Percentiles rank a stretch among this genome's conserved stretches.
Evolutionary conservation across 352 stramenopile species (phyloP).

Genomic region (Globisporangium splendens): DNA sequence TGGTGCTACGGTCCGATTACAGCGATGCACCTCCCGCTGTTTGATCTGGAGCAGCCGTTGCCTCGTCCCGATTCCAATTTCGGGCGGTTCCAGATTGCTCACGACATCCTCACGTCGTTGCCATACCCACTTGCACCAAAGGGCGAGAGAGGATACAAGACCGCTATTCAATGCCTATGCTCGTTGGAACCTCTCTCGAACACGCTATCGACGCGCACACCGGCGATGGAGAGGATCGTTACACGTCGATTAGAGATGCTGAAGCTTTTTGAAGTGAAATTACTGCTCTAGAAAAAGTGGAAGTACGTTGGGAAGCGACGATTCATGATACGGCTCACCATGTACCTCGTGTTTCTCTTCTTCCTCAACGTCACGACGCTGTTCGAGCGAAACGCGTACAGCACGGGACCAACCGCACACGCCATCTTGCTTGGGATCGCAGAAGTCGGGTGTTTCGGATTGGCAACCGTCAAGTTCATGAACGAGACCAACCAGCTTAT

Average conservation of each 20-base stretch:
- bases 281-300: slow-evolving; percentile 59
- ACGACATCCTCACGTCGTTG: slow-evolving; percentile 12
- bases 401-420: slow-evolving; percentile 10
- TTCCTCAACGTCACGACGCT: slow-evolving; percentile 48
- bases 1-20: slow-evolving; percentile 62
- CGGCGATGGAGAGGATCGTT: slow-evolving; percentile 23
- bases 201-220: slow-evolving; percentile 23
- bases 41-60: slow-evolving; percentile 52
- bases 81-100: slow-evolving; percentile 19
- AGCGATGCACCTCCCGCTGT: slow-evolving; percentile 43
- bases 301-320: slow-evolving; percentile 51
- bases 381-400: slow-evolving; percentile 34
- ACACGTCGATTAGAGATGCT: slow-evolving; percentile 51
- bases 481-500: slow-evolving; percentile 53
- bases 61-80: slow-evolving; percentile 12
- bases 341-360: slow-evolving; percentile 35
- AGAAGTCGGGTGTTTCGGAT: slow-evolving; percentile 23
- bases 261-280: slow-evolving; percentile 44
- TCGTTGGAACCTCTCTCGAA: slow-evolving; percentile 44
- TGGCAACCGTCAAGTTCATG: slow-evolving; percentile 42
- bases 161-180: slow-evolving; percentile 57
- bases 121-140: slow-evolving; percentile 38
- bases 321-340: slow-evolving; percentile 34
- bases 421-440: slow-evolving; percentile 26
- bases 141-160: slow-evolving; percentile 29